Evolutionary conservation across 2,329 filamentous ascomycete species (phyloP).

Genomic region (Penicillium griseofulvum): DNA sequence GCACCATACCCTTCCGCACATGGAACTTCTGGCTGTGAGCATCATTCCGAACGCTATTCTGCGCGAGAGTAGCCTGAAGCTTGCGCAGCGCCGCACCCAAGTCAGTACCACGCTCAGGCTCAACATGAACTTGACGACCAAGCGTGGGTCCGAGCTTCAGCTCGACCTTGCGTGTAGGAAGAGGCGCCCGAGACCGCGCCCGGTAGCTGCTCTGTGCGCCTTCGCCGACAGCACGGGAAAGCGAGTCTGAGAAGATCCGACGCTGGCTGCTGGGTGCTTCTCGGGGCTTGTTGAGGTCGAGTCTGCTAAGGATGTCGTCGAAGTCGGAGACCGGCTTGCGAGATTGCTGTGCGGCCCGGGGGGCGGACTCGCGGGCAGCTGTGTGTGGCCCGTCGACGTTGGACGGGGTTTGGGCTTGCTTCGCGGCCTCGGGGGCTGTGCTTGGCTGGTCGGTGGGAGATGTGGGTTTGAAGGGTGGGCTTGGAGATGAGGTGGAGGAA

Average conservation of each 20-base stretch:
- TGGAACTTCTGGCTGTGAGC: slow-evolving; percentile 40
- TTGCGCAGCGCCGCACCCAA: slow-evolving; percentile 28
- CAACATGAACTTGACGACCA: slow-evolving; percentile 36
- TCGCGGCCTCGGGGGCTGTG: slow-evolving; percentile 2
- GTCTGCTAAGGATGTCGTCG: slow-evolving; percentile 34
- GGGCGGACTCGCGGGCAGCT: neutral
- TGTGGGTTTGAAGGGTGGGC: slow-evolving; percentile 1
- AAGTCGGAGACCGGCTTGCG: slow-evolving; percentile 23
- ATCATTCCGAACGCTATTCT: slow-evolving; percentile 37
- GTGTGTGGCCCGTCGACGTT: slow-evolving; percentile 25
- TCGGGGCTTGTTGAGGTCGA: slow-evolving; percentile 26
- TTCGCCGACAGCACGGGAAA: slow-evolving; percentile 22
- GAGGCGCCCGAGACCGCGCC: slow-evolving; percentile 9
- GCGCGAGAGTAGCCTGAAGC: slow-evolving; percentile 25
- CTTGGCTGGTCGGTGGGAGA: slow-evolving; percentile 2
- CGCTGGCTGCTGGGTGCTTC: neutral
- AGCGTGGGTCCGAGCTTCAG: slow-evolving; percentile 39
- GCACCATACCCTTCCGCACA: slow-evolving; percentile 42
- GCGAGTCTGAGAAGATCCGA: slow-evolving; percentile 15
- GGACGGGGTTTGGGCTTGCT: slow-evolving; percentile 5
- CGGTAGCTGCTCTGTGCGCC: slow-evolving; percentile 11
- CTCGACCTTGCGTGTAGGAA: slow-evolving; percentile 27
- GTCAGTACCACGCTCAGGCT: slow-evolving; percentile 35
- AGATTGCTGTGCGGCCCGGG: neutral
- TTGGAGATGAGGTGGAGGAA: slow-evolving; percentile 19